Conservation (phyloP, 164 flowering plant genomes). For the Vitis cinerea region DNA sequence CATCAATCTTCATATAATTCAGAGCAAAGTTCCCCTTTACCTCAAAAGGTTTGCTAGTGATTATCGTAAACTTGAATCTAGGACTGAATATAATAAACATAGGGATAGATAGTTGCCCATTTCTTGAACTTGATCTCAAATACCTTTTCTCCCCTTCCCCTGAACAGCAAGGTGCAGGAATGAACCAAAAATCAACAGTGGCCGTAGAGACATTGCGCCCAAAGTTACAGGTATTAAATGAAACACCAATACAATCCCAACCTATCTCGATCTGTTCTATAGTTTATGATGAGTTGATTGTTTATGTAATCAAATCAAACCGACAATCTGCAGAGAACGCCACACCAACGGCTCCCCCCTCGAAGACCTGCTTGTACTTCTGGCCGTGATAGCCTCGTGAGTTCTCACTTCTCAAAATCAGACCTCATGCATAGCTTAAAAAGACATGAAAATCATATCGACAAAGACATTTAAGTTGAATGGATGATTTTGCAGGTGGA, state of each 20-base stretch:
- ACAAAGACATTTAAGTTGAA: too few species aligned
- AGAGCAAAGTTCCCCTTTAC: background rate
- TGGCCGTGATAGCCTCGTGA: slow-evolving; percentile 32
- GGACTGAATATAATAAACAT: too few species aligned
- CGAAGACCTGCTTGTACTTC: slow-evolving; percentile 73
- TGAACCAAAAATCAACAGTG: slow-evolving; percentile 41
- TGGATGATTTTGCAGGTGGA: too few species aligned
- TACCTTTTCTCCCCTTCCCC: background rate
- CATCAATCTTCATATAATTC: background rate
- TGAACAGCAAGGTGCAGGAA: slow-evolving; percentile 67
- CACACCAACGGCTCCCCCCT: slow-evolving; percentile 81
- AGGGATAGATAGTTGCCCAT: too few species aligned
- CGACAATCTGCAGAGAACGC: slow-evolving; percentile 53
- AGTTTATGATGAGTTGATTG: background rate
- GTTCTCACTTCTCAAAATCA: background rate
- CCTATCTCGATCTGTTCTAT: background rate
- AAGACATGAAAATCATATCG: too few species aligned
- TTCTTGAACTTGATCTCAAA: background rate
- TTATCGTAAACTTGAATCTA: too few species aligned
- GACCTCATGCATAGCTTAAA: background rate
- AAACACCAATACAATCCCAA: too few species aligned
- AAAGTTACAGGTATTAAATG: slow-evolving; percentile 57
- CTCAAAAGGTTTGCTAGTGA: too few species aligned
- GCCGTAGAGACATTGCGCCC: slow-evolving; percentile 68
- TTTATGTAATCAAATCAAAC: background rate